Evolutionary conservation across 176 grass and related monocot species (phyloP).

Genomic region (Pontederia paniculata): DNA sequence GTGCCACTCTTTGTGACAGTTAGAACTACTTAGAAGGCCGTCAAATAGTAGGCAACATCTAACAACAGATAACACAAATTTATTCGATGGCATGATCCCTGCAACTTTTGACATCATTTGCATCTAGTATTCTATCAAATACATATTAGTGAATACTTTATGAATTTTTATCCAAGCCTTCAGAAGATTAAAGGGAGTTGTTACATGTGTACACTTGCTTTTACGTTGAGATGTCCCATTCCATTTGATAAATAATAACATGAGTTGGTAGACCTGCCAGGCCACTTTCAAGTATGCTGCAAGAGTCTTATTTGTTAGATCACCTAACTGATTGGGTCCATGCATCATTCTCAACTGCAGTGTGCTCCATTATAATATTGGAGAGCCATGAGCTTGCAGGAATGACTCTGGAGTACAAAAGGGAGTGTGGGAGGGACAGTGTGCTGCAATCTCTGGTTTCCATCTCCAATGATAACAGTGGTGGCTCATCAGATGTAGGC

Average conservation of each 20-base stretch:
- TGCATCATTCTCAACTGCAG: slow-evolving; percentile 12
- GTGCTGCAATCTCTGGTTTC: slow-evolving; percentile 73
- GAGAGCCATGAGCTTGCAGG: slow-evolving; percentile 84
- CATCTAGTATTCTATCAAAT: no score
- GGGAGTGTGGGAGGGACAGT: slow-evolving; percentile 68
- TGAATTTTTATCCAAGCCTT: no score
- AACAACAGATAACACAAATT: no score
- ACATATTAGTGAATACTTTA: no score
- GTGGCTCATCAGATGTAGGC: slow-evolving; percentile 23
- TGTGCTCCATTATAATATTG: slow-evolving; percentile 87
- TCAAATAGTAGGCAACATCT: no score
- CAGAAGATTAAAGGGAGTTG: no score
- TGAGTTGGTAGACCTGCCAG: neutral
- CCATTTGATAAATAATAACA: neutral
- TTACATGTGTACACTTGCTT: neutral
- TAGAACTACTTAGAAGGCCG: no score
- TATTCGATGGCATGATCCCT: no score
- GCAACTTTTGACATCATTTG: no score
- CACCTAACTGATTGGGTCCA: neutral
- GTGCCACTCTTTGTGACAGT: no score
- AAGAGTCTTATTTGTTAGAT: neutral
- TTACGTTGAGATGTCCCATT: neutral
- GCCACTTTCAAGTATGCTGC: no score
- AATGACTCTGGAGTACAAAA: slow-evolving; percentile 77
- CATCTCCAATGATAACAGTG: slow-evolving; percentile 33